Evolutionary conservation across 2,329 filamentous ascomycete genomes (phyloP), one percentile per base, ranked within the genome.

Genomic region (Taxawa tesnikishii): DNA sequence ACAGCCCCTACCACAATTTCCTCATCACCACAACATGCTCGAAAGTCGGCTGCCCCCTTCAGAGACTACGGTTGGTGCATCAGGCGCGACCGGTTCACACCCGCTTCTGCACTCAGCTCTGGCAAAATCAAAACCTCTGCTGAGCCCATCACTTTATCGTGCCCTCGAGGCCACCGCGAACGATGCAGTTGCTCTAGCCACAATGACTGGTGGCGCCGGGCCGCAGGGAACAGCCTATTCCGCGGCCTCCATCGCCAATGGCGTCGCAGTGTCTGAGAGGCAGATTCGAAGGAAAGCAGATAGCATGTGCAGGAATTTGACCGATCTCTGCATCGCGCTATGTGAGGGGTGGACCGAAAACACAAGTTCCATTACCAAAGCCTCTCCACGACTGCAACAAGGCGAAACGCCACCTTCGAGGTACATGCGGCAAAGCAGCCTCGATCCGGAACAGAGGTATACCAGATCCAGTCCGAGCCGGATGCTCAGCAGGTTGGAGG

Each of bases 231-330:
- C 55, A 4, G 47, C 75, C 1, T 78, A 79, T 27, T 77, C 78
- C 0, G 76, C 78, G 37, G 74, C 70, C 26, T 71, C 73, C 9
- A 78, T 76, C 46, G 63, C 68, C 31, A 70, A 77, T 36, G 73
- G 77, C 17, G 57, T 61, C 15, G 55, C 60, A 9, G 64, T 63
- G 1, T 78, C 82, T 1, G 88, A 98, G 51, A 75, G 90, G 31
- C 83, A 93, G 51, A 67, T 94, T 11, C 75, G 85, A 29, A 75
- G 88, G 40, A 94, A 94, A 56, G 83, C 84, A 16, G 88, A 98
- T 51, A 85, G 81, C 49, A 75, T 98, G 51, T 96, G 90, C 53
- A 79, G 88, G 33, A 90, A 82, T 48, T 61, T 98, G 42, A 96
- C 88, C 0, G 90, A 98, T 55, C 67, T 98, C 5, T 94, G 84